Evolutionary conservation across 805 yeast genomes (phyloP).

Genomic region (Starmerella khaoyaiensis): DNA sequence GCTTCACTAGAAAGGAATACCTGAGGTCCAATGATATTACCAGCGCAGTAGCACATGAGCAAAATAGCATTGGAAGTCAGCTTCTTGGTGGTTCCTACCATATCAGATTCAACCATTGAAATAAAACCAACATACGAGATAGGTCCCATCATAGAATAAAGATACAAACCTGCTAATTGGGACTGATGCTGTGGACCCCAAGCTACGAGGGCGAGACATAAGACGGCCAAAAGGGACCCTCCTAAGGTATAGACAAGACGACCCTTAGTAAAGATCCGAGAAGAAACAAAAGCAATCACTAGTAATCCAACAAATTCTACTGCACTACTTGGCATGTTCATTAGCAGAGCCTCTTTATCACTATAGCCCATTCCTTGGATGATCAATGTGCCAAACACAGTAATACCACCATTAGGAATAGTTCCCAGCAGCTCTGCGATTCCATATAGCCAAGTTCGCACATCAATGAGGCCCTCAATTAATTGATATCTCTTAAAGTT

Average conservation of each 20-base stretch:
- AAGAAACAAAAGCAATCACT: constrained; percentile 9
- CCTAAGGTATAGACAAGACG: constrained; percentile 12
- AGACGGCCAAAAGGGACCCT: constrained; percentile 7
- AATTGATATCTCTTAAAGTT: constrained; percentile 44
- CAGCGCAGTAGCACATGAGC: constrained; percentile 40
- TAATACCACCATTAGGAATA: constrained; percentile 44
- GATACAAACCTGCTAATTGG: constrained; percentile 16
- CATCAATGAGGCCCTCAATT: constrained; percentile 38
- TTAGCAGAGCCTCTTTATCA: constrained; percentile 29
- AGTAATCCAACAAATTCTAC: constrained; percentile 26
- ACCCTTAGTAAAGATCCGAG: constrained; percentile 2
- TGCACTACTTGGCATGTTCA: constrained; percentile 36
- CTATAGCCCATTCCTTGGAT: constrained; percentile 36
- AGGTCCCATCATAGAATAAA: constrained; percentile 10
- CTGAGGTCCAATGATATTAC: constrained; percentile 48
- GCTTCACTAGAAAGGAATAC: constrained; percentile 45
- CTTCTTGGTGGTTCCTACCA: constrained; percentile 48
- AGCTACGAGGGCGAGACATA: constrained; percentile 17
- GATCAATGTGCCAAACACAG: constrained; percentile 37
- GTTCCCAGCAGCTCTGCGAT: constrained; percentile 32
- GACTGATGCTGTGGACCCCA: constrained; percentile 19
- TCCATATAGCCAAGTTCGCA: constrained; percentile 38
- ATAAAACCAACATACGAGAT: constrained; percentile 19
- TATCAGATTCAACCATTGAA: constrained; percentile 32
- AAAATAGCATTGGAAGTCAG: constrained; percentile 34